A percentile compares a stretch with the other conserved stretches of the same genome.
These are phyloP conservation scores for Holtermanniella nyarrowii DNA, from an alignment of 768 basidiomycete species.

Conservation along the genomic window DNA sequence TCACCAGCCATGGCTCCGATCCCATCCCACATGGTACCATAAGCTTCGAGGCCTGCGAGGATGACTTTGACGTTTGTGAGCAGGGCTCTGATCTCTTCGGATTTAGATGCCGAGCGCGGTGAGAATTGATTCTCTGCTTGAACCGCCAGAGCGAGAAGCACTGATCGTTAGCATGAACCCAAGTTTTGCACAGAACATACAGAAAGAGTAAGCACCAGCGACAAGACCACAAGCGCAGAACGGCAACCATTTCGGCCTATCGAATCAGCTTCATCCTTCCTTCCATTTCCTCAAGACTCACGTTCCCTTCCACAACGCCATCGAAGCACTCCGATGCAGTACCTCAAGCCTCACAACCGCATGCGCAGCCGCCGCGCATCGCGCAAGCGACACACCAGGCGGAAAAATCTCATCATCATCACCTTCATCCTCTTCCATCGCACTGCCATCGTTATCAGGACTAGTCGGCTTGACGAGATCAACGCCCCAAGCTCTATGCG, in stretches of 20 bases:
- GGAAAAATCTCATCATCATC: constrained; percentile 21
- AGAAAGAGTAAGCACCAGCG: constrained; percentile 37
- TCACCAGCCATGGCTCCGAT: constrained; percentile 41
- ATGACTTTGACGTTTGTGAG: constrained; percentile 40
- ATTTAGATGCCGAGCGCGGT: constrained; percentile 8
- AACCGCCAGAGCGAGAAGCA: constrained; percentile 35
- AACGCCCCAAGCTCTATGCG: constrained; percentile 40
- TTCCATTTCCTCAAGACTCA: no score
- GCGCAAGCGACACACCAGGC: constrained; percentile 33
- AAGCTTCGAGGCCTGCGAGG: constrained; percentile 37
- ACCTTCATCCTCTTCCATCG: not conserved
- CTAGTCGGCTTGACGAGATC: constrained; percentile 18
- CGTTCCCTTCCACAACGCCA: constrained; percentile 36
- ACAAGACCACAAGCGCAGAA: constrained; percentile 40
- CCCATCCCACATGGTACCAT: constrained; percentile 40
- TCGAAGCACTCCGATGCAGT: constrained; percentile 33
- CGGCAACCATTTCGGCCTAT: constrained; percentile 37
- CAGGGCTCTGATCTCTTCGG: constrained; percentile 35
- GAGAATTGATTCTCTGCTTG: constrained; percentile 27
- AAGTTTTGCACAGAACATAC: not conserved
- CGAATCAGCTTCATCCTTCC: not conserved
- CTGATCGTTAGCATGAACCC: not conserved
- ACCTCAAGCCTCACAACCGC: constrained; percentile 39
- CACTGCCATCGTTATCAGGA: not conserved
- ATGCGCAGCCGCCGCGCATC: constrained; percentile 38